Base-by-base conservation (phyloP, 495 filamentous ascomycete species). In the Usnea hakonensis region DNA sequence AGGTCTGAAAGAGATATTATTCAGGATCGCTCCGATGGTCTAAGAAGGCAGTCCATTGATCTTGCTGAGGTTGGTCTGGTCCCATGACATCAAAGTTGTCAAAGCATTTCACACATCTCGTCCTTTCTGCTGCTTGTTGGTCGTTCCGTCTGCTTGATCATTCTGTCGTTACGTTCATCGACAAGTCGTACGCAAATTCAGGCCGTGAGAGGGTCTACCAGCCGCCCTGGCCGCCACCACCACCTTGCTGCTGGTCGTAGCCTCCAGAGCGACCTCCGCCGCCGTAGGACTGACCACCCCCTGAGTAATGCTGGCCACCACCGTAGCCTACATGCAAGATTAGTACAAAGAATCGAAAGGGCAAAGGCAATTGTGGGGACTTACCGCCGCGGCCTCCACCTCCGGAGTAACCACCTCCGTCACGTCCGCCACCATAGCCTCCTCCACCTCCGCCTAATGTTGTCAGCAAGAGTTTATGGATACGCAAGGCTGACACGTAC, bases 321-420 rank as follows among this genome's bases (percentile, higher is more conserved):
- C 65, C 57, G 35, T 71, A 70, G 41, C 64, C 68, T 71, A 35
- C 7, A 14, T 19, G 21, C 23, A 10, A 3, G 30, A 50, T 65
- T 53, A 68, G 57, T 35, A 33, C 40, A 30, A 28, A 36, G 28
- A 33, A 52, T 8, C 11, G 23, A 26, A 35, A 52, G 14, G 14
- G 44, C 11, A n/a, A 44, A 3, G 33, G 26, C 5, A 32, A 23
- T 26, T 43, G 44, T 44, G n/a, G 36, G 54, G 50, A 52, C 71
- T 69, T 67, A 77, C 77, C 72, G 62, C 72, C 73, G 46, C 71
- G 50, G 38, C 65, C 67, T 33, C 68, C 68, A 7, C 67, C 66
- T 50, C 68, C 66, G 40, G 41, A 61, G 14, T 58, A 64, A 5
- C 60, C 64, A 23, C 67, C 67, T 37, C 66, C 66, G 11, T 43